Percentiles rank a stretch among this genome's conserved stretches.
These are phyloP conservation scores for Pyrus pyrifolia DNA, from an alignment of 306 rosid genomes.

Conservation along the genomic window DNA sequence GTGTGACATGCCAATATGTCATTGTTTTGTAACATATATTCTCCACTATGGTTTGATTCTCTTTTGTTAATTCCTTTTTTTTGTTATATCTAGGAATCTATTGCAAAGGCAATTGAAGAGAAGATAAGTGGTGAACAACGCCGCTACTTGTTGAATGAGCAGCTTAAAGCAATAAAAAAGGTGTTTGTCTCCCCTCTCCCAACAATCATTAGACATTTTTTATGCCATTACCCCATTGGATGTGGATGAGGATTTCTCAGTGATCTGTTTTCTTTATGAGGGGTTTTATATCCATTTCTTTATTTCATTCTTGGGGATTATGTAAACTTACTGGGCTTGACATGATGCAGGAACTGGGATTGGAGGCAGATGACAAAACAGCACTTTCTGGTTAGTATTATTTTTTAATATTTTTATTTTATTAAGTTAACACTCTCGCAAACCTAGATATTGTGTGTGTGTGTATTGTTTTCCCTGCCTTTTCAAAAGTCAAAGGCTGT, in stretches of 20 bases:
- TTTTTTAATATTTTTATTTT: neutral
- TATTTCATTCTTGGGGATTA: conserved; percentile 9
- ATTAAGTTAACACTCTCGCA: neutral
- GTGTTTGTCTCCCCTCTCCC: conserved; percentile 23
- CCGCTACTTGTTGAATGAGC: conserved; percentile 89
- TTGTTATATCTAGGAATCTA: conserved; percentile 59
- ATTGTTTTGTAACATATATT: neutral
- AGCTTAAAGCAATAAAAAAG: conserved; percentile 98
- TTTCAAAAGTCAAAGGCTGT: neutral
- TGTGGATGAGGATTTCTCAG: neutral
- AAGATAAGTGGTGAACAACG: conserved; percentile 99
- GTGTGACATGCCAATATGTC: conserved; percentile 30
- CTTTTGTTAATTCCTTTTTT: neutral
- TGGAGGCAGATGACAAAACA: conserved; percentile 98
- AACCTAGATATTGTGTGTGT: neutral
- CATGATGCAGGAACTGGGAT: conserved; percentile 76
- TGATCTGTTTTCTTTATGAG: neutral
- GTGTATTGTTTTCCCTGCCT: neutral
- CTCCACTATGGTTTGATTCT: conserved; percentile 15
- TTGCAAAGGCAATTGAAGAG: conserved; percentile 98
- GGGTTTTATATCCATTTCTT: neutral
- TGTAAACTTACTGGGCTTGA: conserved; percentile 8
- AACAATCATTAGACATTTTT: neutral
- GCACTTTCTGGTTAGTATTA: conserved; percentile 80
- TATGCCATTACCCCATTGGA: neutral